Evolutionary conservation across 2,329 filamentous ascomycete genomes (phyloP), one percentile per base, ranked within the genome.

Genomic region (Cryoendolithus antarcticus): DNA sequence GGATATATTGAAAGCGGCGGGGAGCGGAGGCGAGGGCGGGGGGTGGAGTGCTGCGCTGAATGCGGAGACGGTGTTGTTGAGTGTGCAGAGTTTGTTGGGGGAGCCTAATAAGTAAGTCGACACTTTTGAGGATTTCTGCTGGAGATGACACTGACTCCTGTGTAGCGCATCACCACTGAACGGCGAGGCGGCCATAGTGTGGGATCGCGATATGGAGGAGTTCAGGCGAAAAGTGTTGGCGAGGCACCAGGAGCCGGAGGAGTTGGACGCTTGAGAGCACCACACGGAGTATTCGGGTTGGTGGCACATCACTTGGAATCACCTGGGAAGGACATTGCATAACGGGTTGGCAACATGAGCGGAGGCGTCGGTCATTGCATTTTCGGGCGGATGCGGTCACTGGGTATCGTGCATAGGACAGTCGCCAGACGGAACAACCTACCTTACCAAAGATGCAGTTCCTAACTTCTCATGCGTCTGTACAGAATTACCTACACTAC

Each of bases 31-130:
- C 12, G 55, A 57, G 44, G 91, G 96, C 63, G 24, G 24, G 24
- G 95, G 95, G 69, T 98, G 91, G 91, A 94, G 86, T 43, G 86
- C 91, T 11, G 88, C 93, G 32, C 93, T 95, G 72, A 96, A 96
- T 58, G 86, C 93, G 45, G 85, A 93, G 62, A 93, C 82, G 34
- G 85, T 98, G 34, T 69, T 98, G 40, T 63, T 98, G 54, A 96
- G 89, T 53, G 65, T 98, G 63, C 91, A 98, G 66, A 95, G 88
- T 63, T 67, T 98, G 56, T 73, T 98, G 27, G 91, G 89, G 19
- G 91, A 98, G 65, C 91, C 91, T 29, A 98, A 98, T 67, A 98
- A 98, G 91, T 96, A 68, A 62, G 83, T 67, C 24, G 24, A 27
- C 7, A 27, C 24, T 27, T 6, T 9, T 38, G 9, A 11, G 4